Evolutionary conservation across 129 eudicot genomes (phyloP).

Genomic region (Tanacetum coccineum): DNA sequence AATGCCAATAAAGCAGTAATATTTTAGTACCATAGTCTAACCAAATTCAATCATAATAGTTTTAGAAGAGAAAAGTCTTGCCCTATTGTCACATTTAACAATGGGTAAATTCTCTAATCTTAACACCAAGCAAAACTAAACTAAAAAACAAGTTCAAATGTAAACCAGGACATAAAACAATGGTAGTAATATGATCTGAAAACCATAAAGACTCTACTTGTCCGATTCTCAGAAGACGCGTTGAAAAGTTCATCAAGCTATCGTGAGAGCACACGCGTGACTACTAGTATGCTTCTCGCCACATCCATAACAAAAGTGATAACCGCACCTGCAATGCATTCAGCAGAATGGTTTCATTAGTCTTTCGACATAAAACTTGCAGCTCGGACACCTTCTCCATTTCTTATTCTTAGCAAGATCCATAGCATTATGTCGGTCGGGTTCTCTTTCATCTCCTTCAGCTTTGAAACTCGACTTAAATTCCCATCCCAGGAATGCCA

Average conservation of each 20-base stretch:
- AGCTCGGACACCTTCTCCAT: conserved; percentile 52
- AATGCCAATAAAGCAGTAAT: too few relatives aligned
- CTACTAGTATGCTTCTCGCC: conserved; percentile 19
- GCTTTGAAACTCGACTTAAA: conserved; percentile 38
- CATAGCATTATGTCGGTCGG: conserved; percentile 29
- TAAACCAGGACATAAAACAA: neutral
- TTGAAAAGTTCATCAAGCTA: neutral
- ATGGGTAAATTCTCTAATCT: neutral
- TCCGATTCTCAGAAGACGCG: neutral
- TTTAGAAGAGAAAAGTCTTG: neutral
- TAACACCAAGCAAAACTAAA: too few relatives aligned
- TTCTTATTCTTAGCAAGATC: conserved; percentile 39
- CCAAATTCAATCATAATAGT: too few relatives aligned
- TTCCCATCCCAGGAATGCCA: conserved; percentile 49
- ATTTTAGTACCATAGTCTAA: too few relatives aligned
- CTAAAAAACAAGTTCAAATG: neutral
- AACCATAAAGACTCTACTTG: neutral
- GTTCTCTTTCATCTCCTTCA: conserved; percentile 28
- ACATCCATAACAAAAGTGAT: conserved; percentile 51
- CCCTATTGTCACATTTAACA: neutral
- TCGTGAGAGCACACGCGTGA: neutral
- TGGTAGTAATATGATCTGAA: neutral
- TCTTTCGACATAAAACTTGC: conserved; percentile 48
- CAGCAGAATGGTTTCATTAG: neutral
- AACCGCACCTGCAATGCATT: conserved; percentile 39